These are phyloP conservation scores for Sisymbrium irio DNA, from an alignment of 345 rosid genomes.

Conservation along the genomic window DNA sequence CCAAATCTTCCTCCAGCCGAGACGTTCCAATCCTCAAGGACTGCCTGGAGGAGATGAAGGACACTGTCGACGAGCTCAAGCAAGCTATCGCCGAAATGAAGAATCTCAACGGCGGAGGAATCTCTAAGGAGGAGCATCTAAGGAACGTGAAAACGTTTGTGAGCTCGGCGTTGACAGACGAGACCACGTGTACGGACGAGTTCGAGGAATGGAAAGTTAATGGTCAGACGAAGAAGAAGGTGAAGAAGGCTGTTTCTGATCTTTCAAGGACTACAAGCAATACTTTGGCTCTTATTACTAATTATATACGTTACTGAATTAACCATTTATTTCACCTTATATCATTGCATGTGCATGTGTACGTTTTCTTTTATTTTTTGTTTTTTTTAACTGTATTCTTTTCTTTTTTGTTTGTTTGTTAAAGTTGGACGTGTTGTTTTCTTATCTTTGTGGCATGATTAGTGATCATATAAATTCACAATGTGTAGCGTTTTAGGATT, in stretches of 20 bases:
- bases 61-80: conserved; percentile 56
- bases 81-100: conserved; percentile 43
- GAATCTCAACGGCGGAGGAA: conserved; percentile 8
- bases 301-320: conserved; percentile 28
- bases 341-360: conserved; percentile 16
- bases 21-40: conserved; percentile 46
- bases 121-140: conserved; percentile 34
- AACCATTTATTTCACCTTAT: not conserved
- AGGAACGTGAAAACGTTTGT: conserved; percentile 56
- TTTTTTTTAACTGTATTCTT: no score
- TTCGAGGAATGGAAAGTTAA: conserved; percentile 46
- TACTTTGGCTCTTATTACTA: conserved; percentile 59
- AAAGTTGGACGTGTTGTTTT: not conserved
- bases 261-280: conserved; percentile 58
- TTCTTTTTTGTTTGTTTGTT: no score
- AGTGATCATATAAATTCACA: not conserved
- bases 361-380: not conserved
- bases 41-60: conserved; percentile 44
- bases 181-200: conserved; percentile 64
- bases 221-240: conserved; percentile 40
- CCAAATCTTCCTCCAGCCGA: conserved; percentile 20
- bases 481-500: not conserved
- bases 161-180: conserved; percentile 74
- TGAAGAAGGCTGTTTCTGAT: conserved; percentile 39
- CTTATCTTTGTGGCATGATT: not conserved